Evolutionary conservation across 768 basidiomycete species (phyloP).

Genomic region (Panaeolus cyanescens): DNA sequence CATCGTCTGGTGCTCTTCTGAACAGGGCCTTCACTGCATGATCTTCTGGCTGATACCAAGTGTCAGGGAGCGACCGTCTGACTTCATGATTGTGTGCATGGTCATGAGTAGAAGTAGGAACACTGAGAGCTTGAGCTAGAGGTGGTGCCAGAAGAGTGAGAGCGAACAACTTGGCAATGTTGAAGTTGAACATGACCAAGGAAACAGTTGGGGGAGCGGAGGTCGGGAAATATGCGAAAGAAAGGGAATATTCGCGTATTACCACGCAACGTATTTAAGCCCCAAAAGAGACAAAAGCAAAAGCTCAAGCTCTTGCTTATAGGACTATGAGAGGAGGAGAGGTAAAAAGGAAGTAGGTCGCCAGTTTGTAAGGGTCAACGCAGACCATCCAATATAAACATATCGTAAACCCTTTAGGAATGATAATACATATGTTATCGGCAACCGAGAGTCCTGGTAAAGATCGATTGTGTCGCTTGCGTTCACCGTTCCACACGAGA

Average conservation of each 20-base stretch:
- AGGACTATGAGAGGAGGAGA: background rate
- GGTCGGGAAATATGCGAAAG: background rate
- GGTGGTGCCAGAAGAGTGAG: conserved; percentile 24
- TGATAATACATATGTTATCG: background rate
- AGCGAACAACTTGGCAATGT: conserved; percentile 22
- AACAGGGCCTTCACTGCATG: conserved; percentile 69
- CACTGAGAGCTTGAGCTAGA: conserved; percentile 21
- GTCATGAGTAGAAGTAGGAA: conserved; percentile 22
- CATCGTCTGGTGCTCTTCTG: conserved; percentile 54
- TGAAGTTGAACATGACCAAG: background rate
- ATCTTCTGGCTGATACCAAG: conserved; percentile 64
- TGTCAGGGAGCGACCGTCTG: conserved; percentile 30
- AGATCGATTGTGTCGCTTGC: no score
- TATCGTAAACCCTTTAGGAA: background rate
- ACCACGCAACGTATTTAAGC: background rate
- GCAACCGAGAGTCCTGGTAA: no score
- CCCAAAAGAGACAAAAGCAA: background rate
- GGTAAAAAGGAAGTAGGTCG: background rate
- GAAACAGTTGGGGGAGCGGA: background rate
- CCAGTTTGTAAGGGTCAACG: background rate
- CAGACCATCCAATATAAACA: background rate
- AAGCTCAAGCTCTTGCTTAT: background rate
- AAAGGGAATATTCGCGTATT: conserved; percentile 4
- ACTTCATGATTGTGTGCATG: conserved; percentile 31
- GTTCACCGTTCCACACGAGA: no score